Percentiles rank a stretch among this genome's conserved stretches.
phyloP scores from a whole-genome alignment of 192 early-diverging fungal genomes.

The Entophlyctis helioformis region DNA sequence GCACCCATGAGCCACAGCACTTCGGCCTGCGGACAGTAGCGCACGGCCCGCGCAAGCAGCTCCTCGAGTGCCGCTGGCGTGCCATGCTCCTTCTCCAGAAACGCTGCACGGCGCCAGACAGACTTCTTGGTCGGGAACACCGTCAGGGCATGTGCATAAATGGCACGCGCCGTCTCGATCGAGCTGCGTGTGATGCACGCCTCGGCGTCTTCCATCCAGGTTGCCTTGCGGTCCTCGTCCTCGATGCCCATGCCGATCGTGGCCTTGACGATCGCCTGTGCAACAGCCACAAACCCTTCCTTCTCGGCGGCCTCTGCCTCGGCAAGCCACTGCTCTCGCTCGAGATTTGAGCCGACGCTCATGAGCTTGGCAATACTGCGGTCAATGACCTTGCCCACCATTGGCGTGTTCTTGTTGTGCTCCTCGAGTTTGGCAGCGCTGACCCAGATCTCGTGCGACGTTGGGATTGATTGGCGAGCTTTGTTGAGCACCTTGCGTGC shows the following conservation, averaged over 20 bases:
- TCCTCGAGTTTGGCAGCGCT: constrained; percentile 86
- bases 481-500: constrained; percentile 85
- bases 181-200: constrained; percentile 44
- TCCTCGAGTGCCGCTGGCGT: constrained; percentile 60
- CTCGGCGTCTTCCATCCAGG: constrained; percentile 89
- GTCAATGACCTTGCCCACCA: constrained; percentile 56
- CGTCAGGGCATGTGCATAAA: constrained; percentile 71
- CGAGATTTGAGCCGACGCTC: constrained; percentile 51
- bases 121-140: constrained; percentile 64
- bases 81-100: constrained; percentile 77
- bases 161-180: constrained; percentile 70
- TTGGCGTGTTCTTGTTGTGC: constrained; percentile 54
- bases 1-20: constrained; percentile 94
- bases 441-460: constrained; percentile 91
- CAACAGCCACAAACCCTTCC: constrained; percentile 63
- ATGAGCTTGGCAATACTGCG: constrained; percentile 59
- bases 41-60: constrained; percentile 73
- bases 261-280: constrained; percentile 72
- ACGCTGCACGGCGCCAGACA: constrained; percentile 78
- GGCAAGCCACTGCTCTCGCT: constrained; percentile 78
- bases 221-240: constrained; percentile 61
- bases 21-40: constrained; percentile 82
- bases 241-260: constrained; percentile 70
- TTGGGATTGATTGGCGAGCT: constrained; percentile 71
- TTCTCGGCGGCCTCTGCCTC: constrained; percentile 74